These are phyloP conservation scores for Arctostaphylos glauca DNA, from an alignment of 148 eudicot genomes.

Conservation along the genomic window DNA sequence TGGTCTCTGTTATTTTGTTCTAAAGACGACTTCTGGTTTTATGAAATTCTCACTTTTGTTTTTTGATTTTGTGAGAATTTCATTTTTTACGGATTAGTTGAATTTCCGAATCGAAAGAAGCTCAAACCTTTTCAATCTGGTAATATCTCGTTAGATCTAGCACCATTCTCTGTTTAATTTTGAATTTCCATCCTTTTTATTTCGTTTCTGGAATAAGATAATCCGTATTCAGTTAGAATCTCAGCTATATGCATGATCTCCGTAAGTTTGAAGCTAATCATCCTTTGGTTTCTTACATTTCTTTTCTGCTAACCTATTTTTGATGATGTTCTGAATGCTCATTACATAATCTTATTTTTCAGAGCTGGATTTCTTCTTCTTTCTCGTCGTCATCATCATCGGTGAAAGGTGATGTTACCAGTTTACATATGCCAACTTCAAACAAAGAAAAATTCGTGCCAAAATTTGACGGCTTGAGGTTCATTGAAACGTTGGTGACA, in stretches of 20 bases:
- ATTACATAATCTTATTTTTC: background rate
- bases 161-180: background rate
- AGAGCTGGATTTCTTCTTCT: background rate
- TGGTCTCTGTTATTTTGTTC: too few relatives aligned
- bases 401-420: conserved; percentile 10
- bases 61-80: background rate
- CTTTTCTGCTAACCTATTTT: background rate
- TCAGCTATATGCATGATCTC: background rate
- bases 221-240: background rate
- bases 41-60: background rate
- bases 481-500: conserved; percentile 59
- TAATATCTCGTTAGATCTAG: background rate
- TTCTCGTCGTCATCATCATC: background rate
- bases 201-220: background rate
- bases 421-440: background rate
- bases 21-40: too few relatives aligned
- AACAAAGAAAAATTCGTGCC: conserved; percentile 40
- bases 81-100: too few relatives aligned
- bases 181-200: background rate
- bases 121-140: background rate
- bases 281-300: background rate
- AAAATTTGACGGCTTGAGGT: conserved; percentile 60
- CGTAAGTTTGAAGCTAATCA: background rate
- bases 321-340: background rate
- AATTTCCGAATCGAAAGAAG: background rate